Evolutionary conservation across 352 stramenopile species (phyloP), one percentile per base, ranked within the genome.

Genomic region (Globisporangium barbulae): DNA sequence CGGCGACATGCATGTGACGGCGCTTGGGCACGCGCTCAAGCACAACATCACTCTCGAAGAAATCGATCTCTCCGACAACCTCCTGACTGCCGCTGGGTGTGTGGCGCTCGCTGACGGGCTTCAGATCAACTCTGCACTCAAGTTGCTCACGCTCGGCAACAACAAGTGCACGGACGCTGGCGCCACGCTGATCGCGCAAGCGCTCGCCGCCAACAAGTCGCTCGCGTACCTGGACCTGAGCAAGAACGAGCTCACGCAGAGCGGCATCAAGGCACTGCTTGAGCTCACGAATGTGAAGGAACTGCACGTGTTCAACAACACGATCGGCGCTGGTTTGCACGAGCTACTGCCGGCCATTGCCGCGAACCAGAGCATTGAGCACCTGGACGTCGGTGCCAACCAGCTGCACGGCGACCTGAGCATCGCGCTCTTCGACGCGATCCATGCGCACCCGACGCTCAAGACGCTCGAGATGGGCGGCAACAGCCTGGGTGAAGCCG

Each of bases 391-490:
- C 1, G 83, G 85, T 19, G 85, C 79, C 19, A 94, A 93, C 64
- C 71, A 78, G 17, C 67, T 94, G 44, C 83, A 94, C 25, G 83
- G 79, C 33, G 59, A 64, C 8, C 70, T 90, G 35, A 87, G 78
- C 47, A 74, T 88, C 21, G 54, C 63, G 49, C 73, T 94, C 15
- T 91, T 94, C 30, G 64, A 87, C 33, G 69, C 72, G 28, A 64
- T 94, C 17, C 85, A 94, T 68, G 49, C 60, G 0, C 83, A 92
- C 52, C 64, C 76, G 45, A 79, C 80, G 31, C 76, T 94, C n/a
- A 78, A 78, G 67, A 94, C 85, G 28, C 77, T 93, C 15, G 85
- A 94, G 58, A 89, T 94, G 78, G 85, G 85, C 64, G 85, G 85
- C 65, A 94, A 94, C 68, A 89, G 79, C 28, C 68, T 94, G 1